These are phyloP conservation scores for Penicillium paradoxum DNA, from an alignment of 495 filamentous ascomycete genomes.

Conservation along the genomic window DNA sequence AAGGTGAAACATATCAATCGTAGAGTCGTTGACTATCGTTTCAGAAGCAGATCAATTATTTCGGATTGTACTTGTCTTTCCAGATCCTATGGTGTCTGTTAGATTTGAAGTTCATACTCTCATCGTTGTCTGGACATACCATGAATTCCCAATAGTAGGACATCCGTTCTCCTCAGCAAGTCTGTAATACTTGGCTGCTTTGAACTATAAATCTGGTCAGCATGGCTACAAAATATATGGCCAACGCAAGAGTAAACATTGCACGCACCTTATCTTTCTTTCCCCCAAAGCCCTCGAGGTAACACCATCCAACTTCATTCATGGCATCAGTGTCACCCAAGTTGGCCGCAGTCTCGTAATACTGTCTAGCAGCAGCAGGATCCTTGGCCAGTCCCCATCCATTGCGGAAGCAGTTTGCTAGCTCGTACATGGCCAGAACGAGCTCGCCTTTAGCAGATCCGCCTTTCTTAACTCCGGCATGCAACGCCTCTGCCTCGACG, in stretches of 20 bases:
- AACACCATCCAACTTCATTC: slow-evolving; percentile 97
- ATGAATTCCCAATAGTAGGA: slow-evolving; percentile 90
- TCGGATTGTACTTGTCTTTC: slow-evolving; percentile 90
- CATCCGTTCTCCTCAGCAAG: slow-evolving; percentile 83
- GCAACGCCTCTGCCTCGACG: slow-evolving; percentile 76
- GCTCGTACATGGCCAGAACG: slow-evolving; percentile 93
- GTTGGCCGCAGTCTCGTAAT: slow-evolving; percentile 96
- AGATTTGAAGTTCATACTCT: slow-evolving; percentile 18
- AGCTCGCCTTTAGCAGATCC: slow-evolving; percentile 95
- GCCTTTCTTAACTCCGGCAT: slow-evolving; percentile 84
- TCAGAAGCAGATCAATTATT: slow-evolving; percentile 26
- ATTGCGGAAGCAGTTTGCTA: slow-evolving; percentile 90
- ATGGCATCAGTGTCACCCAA: slow-evolving; percentile 95
- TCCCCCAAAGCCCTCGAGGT: slow-evolving; percentile 86
- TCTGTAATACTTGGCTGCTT: slow-evolving; percentile 88
- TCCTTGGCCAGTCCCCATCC: slow-evolving; percentile 94
- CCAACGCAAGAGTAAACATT: neutral
- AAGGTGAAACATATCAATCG: neutral
- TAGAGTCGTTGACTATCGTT: neutral
- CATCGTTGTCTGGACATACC: slow-evolving; percentile 57
- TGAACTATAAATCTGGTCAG: slow-evolving; percentile 52
- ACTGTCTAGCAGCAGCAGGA: slow-evolving; percentile 80
- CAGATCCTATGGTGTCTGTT: slow-evolving; percentile 66
- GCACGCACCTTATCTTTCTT: slow-evolving; percentile 93
- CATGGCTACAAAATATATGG: neutral